These are phyloP conservation scores for Atalantia buxifolia DNA, from an alignment of 345 rosid genomes.

Conservation along the genomic window DNA sequence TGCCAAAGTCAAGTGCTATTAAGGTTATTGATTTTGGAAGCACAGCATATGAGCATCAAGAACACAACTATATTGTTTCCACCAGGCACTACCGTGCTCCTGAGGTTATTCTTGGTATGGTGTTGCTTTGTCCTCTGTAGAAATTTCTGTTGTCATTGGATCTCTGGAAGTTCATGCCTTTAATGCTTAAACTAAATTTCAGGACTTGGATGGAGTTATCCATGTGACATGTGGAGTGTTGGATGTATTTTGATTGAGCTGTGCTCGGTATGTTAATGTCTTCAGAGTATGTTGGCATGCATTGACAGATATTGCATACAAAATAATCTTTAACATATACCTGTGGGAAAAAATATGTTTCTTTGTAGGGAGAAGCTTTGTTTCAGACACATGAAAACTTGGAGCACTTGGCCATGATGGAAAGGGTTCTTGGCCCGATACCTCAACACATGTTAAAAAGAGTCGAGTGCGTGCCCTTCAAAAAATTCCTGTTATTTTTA, in stretches of 20 bases:
- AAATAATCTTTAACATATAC: not conserved
- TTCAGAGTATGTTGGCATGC: not conserved
- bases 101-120: conserved; percentile 67
- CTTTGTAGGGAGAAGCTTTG: conserved; percentile 62
- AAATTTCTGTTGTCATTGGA: not conserved
- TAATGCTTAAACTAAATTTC: conserved; percentile 20
- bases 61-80: conserved; percentile 62
- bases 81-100: conserved; percentile 81
- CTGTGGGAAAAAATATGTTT: not conserved
- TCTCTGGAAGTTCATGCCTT: conserved; percentile 1
- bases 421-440: conserved; percentile 60
- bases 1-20: conserved; percentile 71
- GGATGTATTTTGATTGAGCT: conserved; percentile 72
- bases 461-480: conserved; percentile 41
- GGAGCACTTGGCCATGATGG: conserved; percentile 80
- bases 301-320: not conserved
- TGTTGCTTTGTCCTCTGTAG: not conserved
- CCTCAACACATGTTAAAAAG: conserved; percentile 61
- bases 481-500: not conserved
- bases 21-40: conserved; percentile 81
- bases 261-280: conserved; percentile 46
- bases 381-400: conserved; percentile 75
- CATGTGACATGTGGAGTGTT: conserved; percentile 73
- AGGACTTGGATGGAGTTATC: conserved; percentile 74
- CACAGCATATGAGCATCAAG: conserved; percentile 56